Evolutionary conservation across 2,329 filamentous ascomycete species (phyloP), one percentile per base, ranked within the genome.

Genomic region (Mariannaea sp.): DNA sequence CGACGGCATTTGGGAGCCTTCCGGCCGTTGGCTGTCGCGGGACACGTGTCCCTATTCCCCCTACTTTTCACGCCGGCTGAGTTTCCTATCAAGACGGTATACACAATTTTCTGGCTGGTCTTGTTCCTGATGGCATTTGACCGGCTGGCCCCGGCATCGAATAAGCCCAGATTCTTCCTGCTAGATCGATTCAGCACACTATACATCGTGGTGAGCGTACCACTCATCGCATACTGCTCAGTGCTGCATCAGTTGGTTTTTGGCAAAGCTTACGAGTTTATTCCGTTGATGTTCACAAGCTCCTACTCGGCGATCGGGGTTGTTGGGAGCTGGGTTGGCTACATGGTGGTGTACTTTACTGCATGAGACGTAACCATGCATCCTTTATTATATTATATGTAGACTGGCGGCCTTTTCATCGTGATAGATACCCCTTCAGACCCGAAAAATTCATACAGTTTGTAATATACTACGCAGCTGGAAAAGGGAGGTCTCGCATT

Each of bases 281-380:
- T 99, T 49, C 94, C 94, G 20, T 77, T 97, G 64, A 97, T 99
- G 93, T 94, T 97, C 69, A 97, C 87, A 62, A 97, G 93, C 77
- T 89, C 90, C 10, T 99, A 97, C 72, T 90, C 89, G 27, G 94
- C 94, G 4, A 78, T 97, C 53, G 94, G 94, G n/a, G 92, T 97
- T 1, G 85, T 97, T 14, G 92, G 91, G 3, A 97, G 94, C 74
- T 97, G 93, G 93, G 67, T 97, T 33, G 92, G 94, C 8, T 97
- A 96, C 70, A 84, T 92, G 76, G 89, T 96, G 26, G 92, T 97
- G 44, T 97, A 93, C 74, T 92, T 97, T 66, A 78, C 80, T 6
- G 80, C 80, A 27, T 83, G 51, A 67, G n/a, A n/a, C n/a, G n/a
- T n/a, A n/a, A n/a, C n/a, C n/a, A n/a, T n/a, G n/a, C n/a, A n/a